A percentile compares a stretch with the other conserved stretches of the same genome.
These are phyloP conservation scores for Protomyces lactucae-debilis DNA, from an alignment of 1,139 yeast species.

Conservation along the genomic window DNA sequence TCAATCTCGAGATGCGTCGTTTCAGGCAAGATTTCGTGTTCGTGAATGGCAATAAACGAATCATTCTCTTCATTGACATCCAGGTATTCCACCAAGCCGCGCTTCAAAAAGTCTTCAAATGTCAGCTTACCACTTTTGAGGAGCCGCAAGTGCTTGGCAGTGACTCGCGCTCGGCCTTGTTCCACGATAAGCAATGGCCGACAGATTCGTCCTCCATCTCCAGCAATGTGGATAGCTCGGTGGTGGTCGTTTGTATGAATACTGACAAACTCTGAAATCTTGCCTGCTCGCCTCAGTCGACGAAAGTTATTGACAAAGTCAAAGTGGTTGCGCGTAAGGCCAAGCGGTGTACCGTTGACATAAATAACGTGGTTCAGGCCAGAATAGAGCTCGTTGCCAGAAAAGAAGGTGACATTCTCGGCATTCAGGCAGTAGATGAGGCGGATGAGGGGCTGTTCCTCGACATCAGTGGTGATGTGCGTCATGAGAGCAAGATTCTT, in stretches of 20 bases:
- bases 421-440: slow-evolving; percentile 82
- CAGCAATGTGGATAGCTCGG: slow-evolving; percentile 89
- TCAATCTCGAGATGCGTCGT: slow-evolving; percentile 93
- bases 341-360: slow-evolving; percentile 88
- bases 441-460: slow-evolving; percentile 77
- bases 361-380: slow-evolving; percentile 76
- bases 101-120: slow-evolving; percentile 80
- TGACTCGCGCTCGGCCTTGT: slow-evolving; percentile 64
- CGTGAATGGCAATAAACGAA: slow-evolving; percentile 86
- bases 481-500: slow-evolving; percentile 97
- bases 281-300: slow-evolving; percentile 73
- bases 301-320: slow-evolving; percentile 77
- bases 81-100: slow-evolving; percentile 87
- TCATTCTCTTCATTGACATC: slow-evolving; percentile 98
- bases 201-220: slow-evolving; percentile 98
- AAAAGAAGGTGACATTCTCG: slow-evolving; percentile 71
- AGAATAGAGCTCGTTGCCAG: slow-evolving; percentile 76
- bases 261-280: slow-evolving; percentile 82
- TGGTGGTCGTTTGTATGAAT: slow-evolving; percentile 87
- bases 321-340: slow-evolving; percentile 80
- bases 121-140: slow-evolving; percentile 66
- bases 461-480: slow-evolving; percentile 97
- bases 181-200: slow-evolving; percentile 89
- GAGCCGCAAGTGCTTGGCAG: slow-evolving; percentile 59
- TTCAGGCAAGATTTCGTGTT: slow-evolving; percentile 51